Evolutionary conservation across 2,329 filamentous ascomycete genomes (phyloP).

Genomic region (Xylariaceae sp.): DNA sequence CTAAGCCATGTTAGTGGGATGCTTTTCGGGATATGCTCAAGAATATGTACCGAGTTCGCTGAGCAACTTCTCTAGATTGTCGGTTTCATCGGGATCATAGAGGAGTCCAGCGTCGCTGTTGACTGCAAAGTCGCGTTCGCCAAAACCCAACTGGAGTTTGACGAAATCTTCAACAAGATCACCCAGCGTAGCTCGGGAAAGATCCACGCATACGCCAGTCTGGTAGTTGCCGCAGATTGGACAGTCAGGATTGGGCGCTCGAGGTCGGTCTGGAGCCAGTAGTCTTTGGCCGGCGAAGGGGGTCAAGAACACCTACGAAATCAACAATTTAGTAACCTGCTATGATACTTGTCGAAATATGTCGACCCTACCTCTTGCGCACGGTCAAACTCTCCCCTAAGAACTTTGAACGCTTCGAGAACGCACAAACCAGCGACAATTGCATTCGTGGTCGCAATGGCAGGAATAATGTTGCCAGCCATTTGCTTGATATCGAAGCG

Average conservation of each 20-base stretch:
- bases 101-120: constrained; percentile 70
- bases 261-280: constrained; percentile 51
- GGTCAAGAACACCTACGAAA: constrained; percentile 66
- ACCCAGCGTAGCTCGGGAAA: constrained; percentile 65
- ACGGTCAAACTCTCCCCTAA: constrained; percentile 64
- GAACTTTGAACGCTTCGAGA: constrained; percentile 84
- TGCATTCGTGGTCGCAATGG: constrained; percentile 96
- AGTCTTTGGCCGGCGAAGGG: constrained; percentile 55
- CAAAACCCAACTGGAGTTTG: constrained; percentile 65
- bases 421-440: constrained; percentile 92
- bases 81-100: constrained; percentile 84
- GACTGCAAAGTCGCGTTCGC: constrained; percentile 71
- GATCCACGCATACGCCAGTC: constrained; percentile 61
- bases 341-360: background rate
- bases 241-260: constrained; percentile 72
- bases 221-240: constrained; percentile 75
- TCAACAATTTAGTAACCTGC: constrained; percentile 8
- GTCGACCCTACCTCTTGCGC: constrained; percentile 61
- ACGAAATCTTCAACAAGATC: constrained; percentile 75
- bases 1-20: constrained; percentile 35
- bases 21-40: constrained; percentile 1
- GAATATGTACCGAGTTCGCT: constrained; percentile 59
- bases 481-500: constrained; percentile 98
- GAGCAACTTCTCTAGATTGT: constrained; percentile 77
- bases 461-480: constrained; percentile 98